phyloP scores from a whole-genome alignment of 768 basidiomycete species.

The Hirschioporus abietinus region DNA sequence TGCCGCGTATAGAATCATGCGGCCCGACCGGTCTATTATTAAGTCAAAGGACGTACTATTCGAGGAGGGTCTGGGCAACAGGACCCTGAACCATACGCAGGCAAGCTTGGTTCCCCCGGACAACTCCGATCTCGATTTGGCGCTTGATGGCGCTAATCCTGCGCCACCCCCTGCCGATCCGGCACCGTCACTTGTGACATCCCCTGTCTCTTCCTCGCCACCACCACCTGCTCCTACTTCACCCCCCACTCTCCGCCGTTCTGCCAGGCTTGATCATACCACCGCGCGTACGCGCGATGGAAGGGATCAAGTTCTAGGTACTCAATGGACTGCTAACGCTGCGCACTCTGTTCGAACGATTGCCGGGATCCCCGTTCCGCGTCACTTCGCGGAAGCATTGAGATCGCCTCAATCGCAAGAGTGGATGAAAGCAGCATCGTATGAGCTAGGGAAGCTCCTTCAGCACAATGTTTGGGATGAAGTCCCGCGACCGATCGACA shows the following conservation, averaged over 20 bases:
- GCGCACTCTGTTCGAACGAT: neutral
- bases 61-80: neutral
- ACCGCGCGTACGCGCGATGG: neutral
- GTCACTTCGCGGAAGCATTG: conserved; percentile 18
- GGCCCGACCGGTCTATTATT: neutral
- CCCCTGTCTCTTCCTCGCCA: no score
- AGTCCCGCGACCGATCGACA: conserved; percentile 17
- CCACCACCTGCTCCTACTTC: neutral
- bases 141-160: no score
- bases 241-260: neutral
- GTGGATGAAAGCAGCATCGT: conserved; percentile 20
- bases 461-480: conserved; percentile 16
- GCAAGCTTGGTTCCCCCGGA: no score
- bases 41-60: neutral
- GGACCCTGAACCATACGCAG: neutral
- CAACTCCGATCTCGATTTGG: neutral
- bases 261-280: neutral
- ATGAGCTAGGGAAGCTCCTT: conserved; percentile 17
- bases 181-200: no score
- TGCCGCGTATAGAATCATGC: conserved; percentile 8
- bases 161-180: no score
- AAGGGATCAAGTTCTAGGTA: neutral
- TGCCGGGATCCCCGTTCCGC: conserved; percentile 8
- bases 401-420: conserved; percentile 11
- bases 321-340: neutral